phyloP scores from a whole-genome alignment of 257 asterid species.

The Salvia splendens region DNA sequence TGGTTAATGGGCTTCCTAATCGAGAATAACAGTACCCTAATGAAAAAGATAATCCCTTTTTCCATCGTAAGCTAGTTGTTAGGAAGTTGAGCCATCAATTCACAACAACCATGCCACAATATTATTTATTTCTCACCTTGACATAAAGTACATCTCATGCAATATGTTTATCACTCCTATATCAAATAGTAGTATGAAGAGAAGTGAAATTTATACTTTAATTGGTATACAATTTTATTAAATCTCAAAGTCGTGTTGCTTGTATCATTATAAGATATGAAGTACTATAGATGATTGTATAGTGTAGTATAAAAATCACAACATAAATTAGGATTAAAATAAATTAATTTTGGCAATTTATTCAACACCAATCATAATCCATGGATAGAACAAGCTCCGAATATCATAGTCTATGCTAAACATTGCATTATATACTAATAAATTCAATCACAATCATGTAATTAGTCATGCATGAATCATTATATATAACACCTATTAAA shows the following conservation, averaged over 20 bases:
- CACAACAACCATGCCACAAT: slow-evolving; percentile 46
- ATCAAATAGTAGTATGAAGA: neutral
- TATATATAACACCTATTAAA: neutral
- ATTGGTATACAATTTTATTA: neutral
- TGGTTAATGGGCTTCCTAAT: slow-evolving; percentile 31
- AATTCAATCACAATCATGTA: neutral
- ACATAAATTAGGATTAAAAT: too few relatives aligned
- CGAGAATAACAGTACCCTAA: slow-evolving; percentile 27
- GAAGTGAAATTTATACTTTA: neutral
- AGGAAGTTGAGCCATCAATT: slow-evolving; percentile 62
- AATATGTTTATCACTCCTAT: slow-evolving; percentile 3
- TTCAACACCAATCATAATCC: neutral
- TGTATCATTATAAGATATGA: neutral
- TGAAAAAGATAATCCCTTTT: slow-evolving; percentile 26
- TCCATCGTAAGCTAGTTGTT: slow-evolving; percentile 34
- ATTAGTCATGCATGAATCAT: neutral
- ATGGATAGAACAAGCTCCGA: neutral
- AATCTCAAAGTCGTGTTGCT: neutral
- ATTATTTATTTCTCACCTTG: slow-evolving; percentile 17
- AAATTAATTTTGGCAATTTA: neutral
- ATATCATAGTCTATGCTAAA: neutral
- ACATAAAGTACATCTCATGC: slow-evolving; percentile 13
- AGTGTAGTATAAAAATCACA: too few relatives aligned
- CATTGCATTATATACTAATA: neutral
- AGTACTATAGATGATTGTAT: too few relatives aligned